A percentile compares a stretch with the other conserved stretches of the same genome.
These are phyloP conservation scores for Leptodermis oblonga DNA, from an alignment of 257 asterid genomes.

Conservation along the genomic window DNA sequence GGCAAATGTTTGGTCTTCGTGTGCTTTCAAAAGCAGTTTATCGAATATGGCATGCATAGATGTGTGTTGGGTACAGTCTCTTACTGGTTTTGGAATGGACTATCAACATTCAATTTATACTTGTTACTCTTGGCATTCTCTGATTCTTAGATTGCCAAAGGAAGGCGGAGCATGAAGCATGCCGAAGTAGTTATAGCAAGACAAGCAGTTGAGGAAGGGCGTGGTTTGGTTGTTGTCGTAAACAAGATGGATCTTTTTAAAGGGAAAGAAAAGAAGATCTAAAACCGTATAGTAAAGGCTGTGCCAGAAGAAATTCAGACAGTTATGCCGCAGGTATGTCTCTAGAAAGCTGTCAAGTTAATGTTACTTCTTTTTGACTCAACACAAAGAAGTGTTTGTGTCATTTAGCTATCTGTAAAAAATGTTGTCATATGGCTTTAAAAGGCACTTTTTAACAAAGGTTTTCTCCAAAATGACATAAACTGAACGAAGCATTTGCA, in stretches of 20 bases:
- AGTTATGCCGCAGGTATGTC: slow-evolving; percentile 79
- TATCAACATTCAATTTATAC: neutral
- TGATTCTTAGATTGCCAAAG: slow-evolving; percentile 56
- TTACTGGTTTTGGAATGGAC: neutral
- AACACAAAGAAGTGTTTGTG: neutral
- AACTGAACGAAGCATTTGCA: neutral
- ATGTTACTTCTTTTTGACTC: neutral
- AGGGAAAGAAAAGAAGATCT: slow-evolving; percentile 51
- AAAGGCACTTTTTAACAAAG: slow-evolving; percentile 1
- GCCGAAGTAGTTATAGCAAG: slow-evolving; percentile 96
- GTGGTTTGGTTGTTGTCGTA: slow-evolving; percentile 81
- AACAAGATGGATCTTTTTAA: slow-evolving; percentile 86
- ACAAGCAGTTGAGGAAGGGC: slow-evolving; percentile 94
- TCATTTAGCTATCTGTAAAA: too few relatives aligned
- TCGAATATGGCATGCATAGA: neutral
- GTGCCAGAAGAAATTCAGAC: slow-evolving; percentile 95
- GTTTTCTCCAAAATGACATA: too few relatives aligned
- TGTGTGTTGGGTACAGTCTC: neutral
- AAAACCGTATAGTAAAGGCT: slow-evolving; percentile 51
- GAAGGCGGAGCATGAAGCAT: slow-evolving; percentile 81
- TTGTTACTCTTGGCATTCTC: neutral
- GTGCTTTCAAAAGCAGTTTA: neutral
- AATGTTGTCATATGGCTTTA: neutral
- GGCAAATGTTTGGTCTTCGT: neutral
- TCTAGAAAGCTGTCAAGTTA: neutral